These are phyloP conservation scores for Aspergillus wentii DNA, from an alignment of 495 filamentous ascomycete genomes.

Conservation along the genomic window DNA sequence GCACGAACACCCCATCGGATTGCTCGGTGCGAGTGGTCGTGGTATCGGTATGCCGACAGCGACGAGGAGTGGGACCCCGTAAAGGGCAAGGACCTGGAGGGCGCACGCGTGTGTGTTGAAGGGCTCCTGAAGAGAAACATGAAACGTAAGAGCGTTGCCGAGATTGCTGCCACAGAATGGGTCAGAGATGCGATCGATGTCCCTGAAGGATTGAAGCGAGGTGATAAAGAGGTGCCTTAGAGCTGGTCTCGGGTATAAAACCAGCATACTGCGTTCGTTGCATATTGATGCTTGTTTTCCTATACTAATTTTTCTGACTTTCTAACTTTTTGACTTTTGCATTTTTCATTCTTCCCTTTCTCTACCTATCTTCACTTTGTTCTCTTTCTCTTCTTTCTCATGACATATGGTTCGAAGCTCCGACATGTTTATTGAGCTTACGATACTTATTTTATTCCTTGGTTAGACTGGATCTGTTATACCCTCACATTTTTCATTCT, in stretches of 20 bases:
- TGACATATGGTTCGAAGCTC: too few species aligned
- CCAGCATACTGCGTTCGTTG: too few species aligned
- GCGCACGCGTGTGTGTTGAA: slow-evolving; percentile 76
- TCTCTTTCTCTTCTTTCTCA: too few species aligned
- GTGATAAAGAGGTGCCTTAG: slow-evolving; percentile 59
- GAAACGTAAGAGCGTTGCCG: slow-evolving; percentile 65
- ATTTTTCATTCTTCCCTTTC: slow-evolving; percentile 3
- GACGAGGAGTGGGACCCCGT: slow-evolving; percentile 65
- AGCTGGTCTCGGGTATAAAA: slow-evolving; percentile 40
- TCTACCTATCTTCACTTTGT: background rate
- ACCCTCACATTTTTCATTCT: too few species aligned
- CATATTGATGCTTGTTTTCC: slow-evolving; percentile 9
- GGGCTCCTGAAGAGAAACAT: slow-evolving; percentile 74
- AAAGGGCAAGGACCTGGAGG: slow-evolving; percentile 58
- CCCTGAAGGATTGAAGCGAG: slow-evolving; percentile 62
- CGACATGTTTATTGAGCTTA: too few species aligned
- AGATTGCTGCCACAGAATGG: slow-evolving; percentile 69
- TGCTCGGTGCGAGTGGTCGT: slow-evolving; percentile 88
- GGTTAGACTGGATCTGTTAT: too few species aligned
- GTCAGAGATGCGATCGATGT: slow-evolving; percentile 68
- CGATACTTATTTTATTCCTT: too few species aligned
- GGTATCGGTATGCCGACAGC: slow-evolving; percentile 74
- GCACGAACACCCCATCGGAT: slow-evolving; percentile 86
- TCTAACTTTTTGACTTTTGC: slow-evolving; percentile 4
- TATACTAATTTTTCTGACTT: slow-evolving; percentile 4